A percentile compares a stretch with the other conserved stretches of the same genome.
Conservation (phyloP, 2,329 filamentous ascomycete genomes). For the Paradendryphiella salina region DNA sequence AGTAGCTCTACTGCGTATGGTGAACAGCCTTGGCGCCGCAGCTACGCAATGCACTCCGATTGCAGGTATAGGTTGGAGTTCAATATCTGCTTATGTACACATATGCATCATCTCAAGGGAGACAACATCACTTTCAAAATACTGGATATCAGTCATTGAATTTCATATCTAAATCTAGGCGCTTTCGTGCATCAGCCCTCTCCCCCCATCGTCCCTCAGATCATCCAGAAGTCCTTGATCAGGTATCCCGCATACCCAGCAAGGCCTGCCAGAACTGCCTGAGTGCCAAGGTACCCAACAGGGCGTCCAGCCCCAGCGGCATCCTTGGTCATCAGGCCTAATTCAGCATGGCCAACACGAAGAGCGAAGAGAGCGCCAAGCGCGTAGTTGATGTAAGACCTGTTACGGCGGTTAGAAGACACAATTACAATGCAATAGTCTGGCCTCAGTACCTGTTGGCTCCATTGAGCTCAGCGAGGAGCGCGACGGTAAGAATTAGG, state of each 20-base stretch:
- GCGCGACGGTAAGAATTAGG: slow-evolving; percentile 44
- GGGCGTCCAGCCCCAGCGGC: slow-evolving; percentile 28
- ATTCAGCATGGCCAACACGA: slow-evolving; percentile 48
- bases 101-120: background rate
- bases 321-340: slow-evolving; percentile 42
- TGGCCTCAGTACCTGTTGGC: slow-evolving; percentile 36
- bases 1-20: slow-evolving; percentile 8
- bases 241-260: slow-evolving; percentile 40
- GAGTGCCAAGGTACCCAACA: slow-evolving; percentile 39
- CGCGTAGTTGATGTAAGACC: slow-evolving; percentile 44
- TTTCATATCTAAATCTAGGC: background rate
- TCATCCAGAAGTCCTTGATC: slow-evolving; percentile 38
- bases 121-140: background rate
- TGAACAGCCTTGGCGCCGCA: slow-evolving; percentile 22
- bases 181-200: background rate
- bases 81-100: background rate
- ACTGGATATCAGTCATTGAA: background rate
- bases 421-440: background rate
- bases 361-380: slow-evolving; percentile 47
- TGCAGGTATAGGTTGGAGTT: slow-evolving; percentile 5
- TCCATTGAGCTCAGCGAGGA: slow-evolving; percentile 53
- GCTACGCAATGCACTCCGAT: slow-evolving; percentile 21
- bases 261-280: slow-evolving; percentile 32
- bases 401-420: slow-evolving; percentile 10
- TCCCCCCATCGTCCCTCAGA: slow-evolving; percentile 8